A percentile compares a stretch with the other conserved stretches of the same genome.
phyloP scores from a whole-genome alignment of 2,329 filamentous ascomycete genomes.

The Diaporthe caulivora region DNA sequence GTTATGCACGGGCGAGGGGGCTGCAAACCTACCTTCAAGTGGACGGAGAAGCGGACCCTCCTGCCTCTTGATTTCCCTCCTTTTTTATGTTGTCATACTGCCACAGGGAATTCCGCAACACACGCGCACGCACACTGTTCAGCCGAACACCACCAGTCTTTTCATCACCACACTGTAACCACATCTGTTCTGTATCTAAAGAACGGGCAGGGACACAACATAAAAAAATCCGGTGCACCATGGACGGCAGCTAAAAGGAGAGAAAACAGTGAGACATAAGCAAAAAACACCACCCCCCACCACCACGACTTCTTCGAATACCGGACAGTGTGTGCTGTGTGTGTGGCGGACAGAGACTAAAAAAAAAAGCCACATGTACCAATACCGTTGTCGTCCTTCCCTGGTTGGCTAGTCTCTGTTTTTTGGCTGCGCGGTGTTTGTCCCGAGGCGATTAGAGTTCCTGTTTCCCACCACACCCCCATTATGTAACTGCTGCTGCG shows the following conservation, averaged over 20 bases:
- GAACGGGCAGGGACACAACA: constrained; percentile 39
- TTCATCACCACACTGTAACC: constrained; percentile 22
- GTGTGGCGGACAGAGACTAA: background rate
- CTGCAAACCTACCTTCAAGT: constrained; percentile 18
- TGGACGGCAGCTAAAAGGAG: constrained; percentile 37
- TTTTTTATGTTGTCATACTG: background rate
- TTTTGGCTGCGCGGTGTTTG: constrained; percentile 31
- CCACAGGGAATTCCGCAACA: constrained; percentile 13
- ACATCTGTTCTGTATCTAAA: constrained; percentile 40
- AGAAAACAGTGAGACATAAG: constrained; percentile 39
- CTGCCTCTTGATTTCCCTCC: background rate
- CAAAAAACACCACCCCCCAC: background rate
- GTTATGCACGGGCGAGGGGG: constrained; percentile 19
- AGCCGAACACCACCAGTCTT: background rate
- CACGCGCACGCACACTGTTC: background rate
- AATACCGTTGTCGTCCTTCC: constrained; percentile 23
- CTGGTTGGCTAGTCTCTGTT: constrained; percentile 17
- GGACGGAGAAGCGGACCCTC: background rate
- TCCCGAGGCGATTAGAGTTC: constrained; percentile 34
- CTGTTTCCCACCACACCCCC: constrained; percentile 15
- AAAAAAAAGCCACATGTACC: constrained; percentile 18
- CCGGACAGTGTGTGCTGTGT: constrained; percentile 16
- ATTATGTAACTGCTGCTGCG: constrained; percentile 10
- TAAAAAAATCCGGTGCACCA: constrained; percentile 34
- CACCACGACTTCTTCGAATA: background rate